A percentile compares a stretch with the other conserved stretches of the same genome.
phyloP scores from a whole-genome alignment of 2,329 filamentous ascomycete species.

The Leptographium flavum region DNA sequence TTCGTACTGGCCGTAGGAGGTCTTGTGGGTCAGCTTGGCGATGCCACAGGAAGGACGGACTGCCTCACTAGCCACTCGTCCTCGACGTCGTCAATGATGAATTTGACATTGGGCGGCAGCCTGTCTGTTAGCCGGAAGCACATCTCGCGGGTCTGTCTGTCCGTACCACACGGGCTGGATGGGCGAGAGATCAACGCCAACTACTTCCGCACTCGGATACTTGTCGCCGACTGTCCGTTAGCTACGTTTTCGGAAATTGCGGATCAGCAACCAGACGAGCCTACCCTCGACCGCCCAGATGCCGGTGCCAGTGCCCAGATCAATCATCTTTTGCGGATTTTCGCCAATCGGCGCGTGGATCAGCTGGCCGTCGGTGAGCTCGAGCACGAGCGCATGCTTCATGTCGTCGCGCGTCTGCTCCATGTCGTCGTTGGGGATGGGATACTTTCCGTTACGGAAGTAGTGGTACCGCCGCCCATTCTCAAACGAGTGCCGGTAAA shows the following conservation, averaged over 20 bases:
- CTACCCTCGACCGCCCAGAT: conserved; percentile 22
- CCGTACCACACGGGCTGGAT: conserved; percentile 29
- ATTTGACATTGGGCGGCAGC: conserved; percentile 23
- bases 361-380: conserved; percentile 12
- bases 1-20: conserved; percentile 32
- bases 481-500: conserved; percentile 8
- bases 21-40: neutral
- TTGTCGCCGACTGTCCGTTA: conserved; percentile 2
- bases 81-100: conserved; percentile 24
- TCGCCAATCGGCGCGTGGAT: conserved; percentile 6
- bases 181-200: conserved; percentile 24
- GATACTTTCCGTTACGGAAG: conserved; percentile 15
- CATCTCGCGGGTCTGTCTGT: neutral
- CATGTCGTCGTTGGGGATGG: conserved; percentile 15
- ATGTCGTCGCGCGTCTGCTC: conserved; percentile 20
- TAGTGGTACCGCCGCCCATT: conserved; percentile 14
- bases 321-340: conserved; percentile 6
- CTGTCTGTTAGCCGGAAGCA: conserved; percentile 14
- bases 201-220: conserved; percentile 5
- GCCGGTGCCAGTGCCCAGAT: conserved; percentile 7
- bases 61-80: conserved; percentile 23
- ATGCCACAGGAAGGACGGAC: conserved; percentile 14
- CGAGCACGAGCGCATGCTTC: conserved; percentile 18
- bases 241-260: no score
- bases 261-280: no score